Conservation (phyloP, 805 yeast species). For the Isabelozyma heimii region DNA sequence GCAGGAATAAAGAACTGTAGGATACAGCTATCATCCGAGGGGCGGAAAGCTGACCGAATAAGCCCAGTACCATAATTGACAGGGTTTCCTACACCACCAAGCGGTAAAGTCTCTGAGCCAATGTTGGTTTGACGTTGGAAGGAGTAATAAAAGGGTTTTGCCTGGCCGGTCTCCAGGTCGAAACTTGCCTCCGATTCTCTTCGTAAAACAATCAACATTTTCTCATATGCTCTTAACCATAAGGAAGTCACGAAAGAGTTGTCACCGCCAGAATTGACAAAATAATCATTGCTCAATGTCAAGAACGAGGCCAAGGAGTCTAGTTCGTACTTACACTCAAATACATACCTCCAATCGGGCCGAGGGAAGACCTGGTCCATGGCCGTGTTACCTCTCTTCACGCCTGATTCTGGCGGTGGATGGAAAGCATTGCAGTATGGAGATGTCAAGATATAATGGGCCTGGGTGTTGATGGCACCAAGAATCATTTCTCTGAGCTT, state of each 20-base stretch:
- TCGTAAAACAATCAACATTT: conserved; percentile 48
- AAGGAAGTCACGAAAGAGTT: conserved; percentile 40
- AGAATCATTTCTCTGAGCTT: conserved; percentile 49
- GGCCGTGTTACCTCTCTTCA: conserved; percentile 50
- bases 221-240: conserved; percentile 62
- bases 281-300: conserved; percentile 71
- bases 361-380: conserved; percentile 65
- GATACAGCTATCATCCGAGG: conserved; percentile 85
- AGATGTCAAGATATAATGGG: conserved; percentile 53
- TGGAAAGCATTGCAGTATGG: conserved; percentile 94
- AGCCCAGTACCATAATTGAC: conserved; percentile 68
- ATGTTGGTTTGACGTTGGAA: conserved; percentile 72
- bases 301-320: conserved; percentile 84
- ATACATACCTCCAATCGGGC: conserved; percentile 70
- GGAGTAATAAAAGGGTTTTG: conserved; percentile 51
- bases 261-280: conserved; percentile 49
- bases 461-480: conserved; percentile 84
- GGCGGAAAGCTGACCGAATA: conserved; percentile 80
- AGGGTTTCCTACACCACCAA: conserved; percentile 83
- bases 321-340: conserved; percentile 87
- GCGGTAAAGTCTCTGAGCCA: conserved; percentile 79
- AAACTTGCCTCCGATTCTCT: conserved; percentile 66
- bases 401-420: conserved; percentile 61
- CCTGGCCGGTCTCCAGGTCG: conserved; percentile 46
- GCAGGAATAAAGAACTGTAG: conserved; percentile 82